Evolutionary conservation across 345 rosid genomes (phyloP).

Genomic region (Psidium guajava): DNA sequence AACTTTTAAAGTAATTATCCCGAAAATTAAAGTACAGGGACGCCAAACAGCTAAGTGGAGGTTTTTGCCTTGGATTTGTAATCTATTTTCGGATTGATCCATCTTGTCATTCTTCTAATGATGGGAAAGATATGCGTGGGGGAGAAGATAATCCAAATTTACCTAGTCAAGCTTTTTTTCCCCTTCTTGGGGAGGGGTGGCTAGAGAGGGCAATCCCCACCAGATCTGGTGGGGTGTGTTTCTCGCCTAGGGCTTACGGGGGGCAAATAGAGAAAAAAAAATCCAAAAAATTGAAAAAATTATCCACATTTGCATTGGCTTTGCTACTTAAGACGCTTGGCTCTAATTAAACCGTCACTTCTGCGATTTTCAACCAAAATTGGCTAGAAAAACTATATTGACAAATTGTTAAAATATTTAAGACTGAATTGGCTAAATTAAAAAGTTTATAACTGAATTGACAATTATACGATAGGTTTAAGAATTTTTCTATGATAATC

Average conservation of each 20-base stretch:
- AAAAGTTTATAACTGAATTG: too few relatives aligned
- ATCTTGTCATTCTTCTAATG: not conserved
- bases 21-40: not conserved
- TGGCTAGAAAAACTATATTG: not conserved
- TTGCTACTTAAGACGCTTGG: not conserved
- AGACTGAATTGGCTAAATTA: not conserved
- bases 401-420: not conserved
- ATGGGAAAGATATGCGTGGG: not conserved
- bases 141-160: not conserved
- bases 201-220: not conserved
- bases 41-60: not conserved
- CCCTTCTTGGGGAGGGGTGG: not conserved
- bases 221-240: rapidly evolving
- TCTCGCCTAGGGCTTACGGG: too few relatives aligned
- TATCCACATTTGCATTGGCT: rapidly evolving
- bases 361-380: not conserved
- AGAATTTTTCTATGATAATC: not conserved
- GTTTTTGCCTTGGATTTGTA: not conserved
- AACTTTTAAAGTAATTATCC: too few relatives aligned
- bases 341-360: too few relatives aligned
- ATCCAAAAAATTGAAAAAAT: not conserved
- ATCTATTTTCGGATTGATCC: not conserved
- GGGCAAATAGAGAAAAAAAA: not conserved
- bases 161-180: not conserved
- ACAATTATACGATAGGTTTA: not conserved